Evolutionary conservation across 2,329 filamentous ascomycete genomes (phyloP).

Genomic region (Camillea tinctor): DNA sequence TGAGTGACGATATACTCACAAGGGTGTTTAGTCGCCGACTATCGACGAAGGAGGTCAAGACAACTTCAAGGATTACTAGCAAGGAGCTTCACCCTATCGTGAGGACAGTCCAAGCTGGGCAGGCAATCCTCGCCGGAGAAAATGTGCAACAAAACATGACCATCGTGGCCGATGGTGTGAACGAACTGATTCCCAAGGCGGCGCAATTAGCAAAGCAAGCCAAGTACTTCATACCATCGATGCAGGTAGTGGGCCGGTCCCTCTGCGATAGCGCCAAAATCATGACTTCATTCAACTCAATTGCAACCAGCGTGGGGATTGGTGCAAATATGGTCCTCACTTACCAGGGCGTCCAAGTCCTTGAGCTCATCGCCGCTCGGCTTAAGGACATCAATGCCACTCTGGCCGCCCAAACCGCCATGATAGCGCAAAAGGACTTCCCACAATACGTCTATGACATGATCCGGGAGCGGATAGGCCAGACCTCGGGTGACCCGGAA

Average conservation of each 20-base stretch:
- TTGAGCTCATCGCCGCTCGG: constrained; percentile 36
- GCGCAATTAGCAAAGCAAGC: constrained; percentile 3
- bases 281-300: constrained; percentile 31
- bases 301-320: constrained; percentile 32
- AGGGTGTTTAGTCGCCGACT: background rate
- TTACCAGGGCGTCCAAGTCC: constrained; percentile 36
- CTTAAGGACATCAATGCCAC: constrained; percentile 34
- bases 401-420: constrained; percentile 36
- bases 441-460: constrained; percentile 38
- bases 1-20: background rate
- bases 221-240: constrained; percentile 30
- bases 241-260: constrained; percentile 37
- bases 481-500: constrained; percentile 31
- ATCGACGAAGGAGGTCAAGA: background rate
- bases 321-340: constrained; percentile 36
- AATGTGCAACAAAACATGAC: background rate
- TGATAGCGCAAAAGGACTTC: constrained; percentile 38
- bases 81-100: constrained; percentile 1
- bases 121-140: background rate
- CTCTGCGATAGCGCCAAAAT: constrained; percentile 34
- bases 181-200: background rate
- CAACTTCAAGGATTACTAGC: background rate
- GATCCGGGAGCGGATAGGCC: constrained; percentile 35
- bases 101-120: constrained; percentile 4
- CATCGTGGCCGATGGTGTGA: background rate